Conservation (phyloP, 805 yeast species). For the Candida maltosa region DNA sequence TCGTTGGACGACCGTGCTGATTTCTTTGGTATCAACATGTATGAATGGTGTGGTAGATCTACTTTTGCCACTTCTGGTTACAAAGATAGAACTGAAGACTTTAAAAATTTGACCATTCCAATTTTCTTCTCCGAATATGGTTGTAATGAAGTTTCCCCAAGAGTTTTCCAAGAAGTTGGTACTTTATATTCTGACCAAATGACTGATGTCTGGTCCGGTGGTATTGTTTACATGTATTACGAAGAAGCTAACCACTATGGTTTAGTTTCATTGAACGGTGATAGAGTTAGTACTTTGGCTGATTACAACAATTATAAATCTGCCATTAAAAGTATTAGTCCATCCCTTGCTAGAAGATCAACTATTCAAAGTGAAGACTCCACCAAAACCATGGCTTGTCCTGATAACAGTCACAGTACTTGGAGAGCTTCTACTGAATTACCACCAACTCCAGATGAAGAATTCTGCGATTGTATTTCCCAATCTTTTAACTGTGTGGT, state of each 20-base stretch:
- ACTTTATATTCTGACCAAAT: constrained; percentile 64
- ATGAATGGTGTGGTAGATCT: constrained; percentile 81
- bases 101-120: constrained; percentile 71
- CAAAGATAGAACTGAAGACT: constrained; percentile 66
- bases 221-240: constrained; percentile 88
- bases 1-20: constrained; percentile 60
- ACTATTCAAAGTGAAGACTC: constrained; percentile 29
- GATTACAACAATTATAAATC: constrained; percentile 49
- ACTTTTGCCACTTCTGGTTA: constrained; percentile 64
- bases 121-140: constrained; percentile 88
- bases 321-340: constrained; percentile 33
- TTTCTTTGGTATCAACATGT: constrained; percentile 83
- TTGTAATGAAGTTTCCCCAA: constrained; percentile 71
- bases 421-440: constrained; percentile 68
- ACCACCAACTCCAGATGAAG: constrained; percentile 77
- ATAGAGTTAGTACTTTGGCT: constrained; percentile 52
- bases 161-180: constrained; percentile 72
- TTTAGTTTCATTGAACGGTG: constrained; percentile 54
- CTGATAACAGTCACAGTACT: constrained; percentile 42
- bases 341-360: constrained; percentile 35
- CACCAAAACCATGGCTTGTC: constrained; percentile 67
- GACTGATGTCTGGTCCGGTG: constrained; percentile 94
- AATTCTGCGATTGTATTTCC: constrained; percentile 62
- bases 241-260: constrained; percentile 84
- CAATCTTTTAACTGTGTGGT: constrained; percentile 60